Evolutionary conservation across 768 basidiomycete genomes (phyloP).

Genomic region (Mycena latifolia): DNA sequence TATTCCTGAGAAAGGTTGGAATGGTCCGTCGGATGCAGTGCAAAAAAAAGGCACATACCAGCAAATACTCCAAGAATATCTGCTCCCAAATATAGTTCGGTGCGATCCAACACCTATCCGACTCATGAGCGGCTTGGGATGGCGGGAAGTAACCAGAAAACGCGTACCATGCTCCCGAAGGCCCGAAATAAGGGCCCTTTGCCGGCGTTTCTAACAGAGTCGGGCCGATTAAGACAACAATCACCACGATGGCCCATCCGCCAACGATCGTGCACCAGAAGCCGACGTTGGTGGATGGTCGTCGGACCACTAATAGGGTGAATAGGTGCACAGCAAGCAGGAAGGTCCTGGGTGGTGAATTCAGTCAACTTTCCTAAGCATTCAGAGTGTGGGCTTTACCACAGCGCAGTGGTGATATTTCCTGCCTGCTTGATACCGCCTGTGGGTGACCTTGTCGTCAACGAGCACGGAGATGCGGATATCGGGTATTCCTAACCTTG

Average conservation of each 20-base stretch:
- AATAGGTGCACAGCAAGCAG: slow-evolving; percentile 40
- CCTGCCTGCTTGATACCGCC: slow-evolving; percentile 56
- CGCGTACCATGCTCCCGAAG: slow-evolving; percentile 56
- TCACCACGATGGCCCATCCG: slow-evolving; percentile 56
- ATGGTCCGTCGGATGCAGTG: no score
- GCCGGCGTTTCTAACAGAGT: slow-evolving; percentile 46
- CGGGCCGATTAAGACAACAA: slow-evolving; percentile 52
- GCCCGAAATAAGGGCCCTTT: slow-evolving; percentile 57
- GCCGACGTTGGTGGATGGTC: slow-evolving; percentile 33
- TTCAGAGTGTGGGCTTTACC: slow-evolving; percentile 34
- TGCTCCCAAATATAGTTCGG: slow-evolving; percentile 52
- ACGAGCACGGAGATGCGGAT: neutral
- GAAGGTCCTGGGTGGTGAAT: slow-evolving; percentile 54
- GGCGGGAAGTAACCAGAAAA: no score
- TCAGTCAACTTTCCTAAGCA: no score
- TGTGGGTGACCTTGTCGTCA: slow-evolving; percentile 8
- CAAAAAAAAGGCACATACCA: slow-evolving; percentile 47
- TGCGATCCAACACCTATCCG: slow-evolving; percentile 62
- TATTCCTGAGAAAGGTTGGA: slow-evolving; percentile 39
- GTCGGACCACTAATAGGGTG: slow-evolving; percentile 56
- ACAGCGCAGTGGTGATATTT: slow-evolving; percentile 55
- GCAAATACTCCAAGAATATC: slow-evolving; percentile 57
- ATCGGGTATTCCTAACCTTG: slow-evolving; percentile 41
- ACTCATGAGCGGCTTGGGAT: no score
- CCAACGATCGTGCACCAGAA: slow-evolving; percentile 44